Evolutionary conservation across 2,329 filamentous ascomycete species (phyloP).

Genomic region (Huntiella decipiens): DNA sequence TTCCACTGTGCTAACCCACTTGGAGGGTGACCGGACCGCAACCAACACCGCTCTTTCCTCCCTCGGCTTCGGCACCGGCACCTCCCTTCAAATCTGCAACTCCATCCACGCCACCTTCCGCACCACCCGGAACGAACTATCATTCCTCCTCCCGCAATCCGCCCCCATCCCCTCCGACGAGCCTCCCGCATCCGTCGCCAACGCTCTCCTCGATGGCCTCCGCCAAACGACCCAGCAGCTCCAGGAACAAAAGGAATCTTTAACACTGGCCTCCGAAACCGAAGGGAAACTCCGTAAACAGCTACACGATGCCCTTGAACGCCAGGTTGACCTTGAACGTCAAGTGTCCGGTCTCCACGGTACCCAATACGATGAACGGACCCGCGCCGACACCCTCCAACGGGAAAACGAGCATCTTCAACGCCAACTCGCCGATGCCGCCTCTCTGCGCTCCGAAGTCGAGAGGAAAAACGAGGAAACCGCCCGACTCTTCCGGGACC

Average conservation of each 20-base stretch:
- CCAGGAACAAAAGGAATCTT: slow-evolving; percentile 30
- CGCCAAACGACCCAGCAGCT: slow-evolving; percentile 27
- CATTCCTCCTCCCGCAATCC: slow-evolving; percentile 42
- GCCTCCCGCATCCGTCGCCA: slow-evolving; percentile 35
- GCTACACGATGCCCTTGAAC: slow-evolving; percentile 18
- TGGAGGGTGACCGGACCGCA: slow-evolving; percentile 19
- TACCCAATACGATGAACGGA: background rate
- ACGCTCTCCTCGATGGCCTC: slow-evolving; percentile 32
- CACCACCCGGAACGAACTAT: slow-evolving; percentile 38
- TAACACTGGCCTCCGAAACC: slow-evolving; percentile 41
- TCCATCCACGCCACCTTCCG: slow-evolving; percentile 32
- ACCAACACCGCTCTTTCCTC: slow-evolving; percentile 25
- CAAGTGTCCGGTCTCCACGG: slow-evolving; percentile 24
- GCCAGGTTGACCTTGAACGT: slow-evolving; percentile 19
- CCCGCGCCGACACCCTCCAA: background rate
- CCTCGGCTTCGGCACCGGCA: slow-evolving; percentile 31
- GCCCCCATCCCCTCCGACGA: slow-evolving; percentile 31
- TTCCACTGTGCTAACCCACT: slow-evolving; percentile 12
- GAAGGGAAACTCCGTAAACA: slow-evolving; percentile 38
- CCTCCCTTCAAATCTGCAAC: slow-evolving; percentile 29
- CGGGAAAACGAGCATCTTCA: background rate
- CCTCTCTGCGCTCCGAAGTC: background rate
- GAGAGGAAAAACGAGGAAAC: background rate
- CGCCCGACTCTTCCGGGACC: background rate
- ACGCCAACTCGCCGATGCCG: background rate